Evolutionary conservation across 1,284 basidiomycete species (phyloP).

Genomic region (Ustilago esculenta): DNA sequence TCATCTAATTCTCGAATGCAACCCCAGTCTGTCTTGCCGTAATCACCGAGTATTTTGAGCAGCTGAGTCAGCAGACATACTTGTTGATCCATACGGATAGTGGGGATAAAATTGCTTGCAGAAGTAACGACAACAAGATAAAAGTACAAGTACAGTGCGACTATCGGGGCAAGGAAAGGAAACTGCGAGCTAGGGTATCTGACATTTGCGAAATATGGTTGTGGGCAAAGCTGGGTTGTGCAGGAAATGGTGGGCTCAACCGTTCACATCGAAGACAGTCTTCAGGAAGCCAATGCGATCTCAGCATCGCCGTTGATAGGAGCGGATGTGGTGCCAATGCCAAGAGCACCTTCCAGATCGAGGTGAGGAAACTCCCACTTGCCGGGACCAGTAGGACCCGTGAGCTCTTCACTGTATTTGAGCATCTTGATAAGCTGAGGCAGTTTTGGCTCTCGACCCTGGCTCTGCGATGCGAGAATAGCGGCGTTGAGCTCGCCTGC

Average conservation of each 20-base stretch:
- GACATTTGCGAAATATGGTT: not conserved
- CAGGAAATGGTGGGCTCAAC: too few relatives aligned
- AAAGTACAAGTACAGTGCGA: constrained; percentile 17
- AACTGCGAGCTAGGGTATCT: constrained; percentile 12
- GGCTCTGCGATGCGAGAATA: constrained; percentile 87
- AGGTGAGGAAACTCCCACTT: constrained; percentile 57
- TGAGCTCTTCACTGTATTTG: constrained; percentile 84
- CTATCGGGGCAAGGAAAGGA: not conserved
- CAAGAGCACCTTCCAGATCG: constrained; percentile 44
- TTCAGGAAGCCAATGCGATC: constrained; percentile 15
- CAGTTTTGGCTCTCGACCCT: constrained; percentile 90
- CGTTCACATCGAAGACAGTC: too few relatives aligned
- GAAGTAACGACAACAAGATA: not conserved
- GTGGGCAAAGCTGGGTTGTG: not conserved
- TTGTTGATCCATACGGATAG: not conserved
- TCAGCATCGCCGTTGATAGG: constrained; percentile 12
- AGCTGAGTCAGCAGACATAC: not conserved
- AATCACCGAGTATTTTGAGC: too few relatives aligned
- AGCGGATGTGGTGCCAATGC: constrained; percentile 14
- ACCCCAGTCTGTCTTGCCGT: too few relatives aligned
- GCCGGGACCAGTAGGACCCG: constrained; percentile 72
- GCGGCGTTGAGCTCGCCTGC: constrained; percentile 91
- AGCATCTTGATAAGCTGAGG: constrained; percentile 84
- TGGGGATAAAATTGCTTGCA: constrained; percentile 8
- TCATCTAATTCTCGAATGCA: not conserved